Percentiles rank a stretch among this genome's conserved stretches.
Evolutionary conservation across 352 stramenopile genomes (phyloP).

Genomic region (Phytophthora hibernalis): DNA sequence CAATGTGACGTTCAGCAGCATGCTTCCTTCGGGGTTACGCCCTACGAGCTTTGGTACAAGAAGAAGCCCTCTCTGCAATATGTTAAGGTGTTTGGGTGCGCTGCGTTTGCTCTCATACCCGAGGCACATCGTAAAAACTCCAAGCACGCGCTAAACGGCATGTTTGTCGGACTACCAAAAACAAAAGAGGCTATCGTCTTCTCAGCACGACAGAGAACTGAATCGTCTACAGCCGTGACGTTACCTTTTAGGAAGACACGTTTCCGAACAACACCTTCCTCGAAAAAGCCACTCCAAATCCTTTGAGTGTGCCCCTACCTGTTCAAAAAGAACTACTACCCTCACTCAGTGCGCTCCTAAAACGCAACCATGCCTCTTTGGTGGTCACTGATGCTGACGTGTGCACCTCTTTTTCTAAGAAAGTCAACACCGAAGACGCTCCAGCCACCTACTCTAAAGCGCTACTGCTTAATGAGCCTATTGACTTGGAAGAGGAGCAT

Average conservation of each 20-base stretch:
- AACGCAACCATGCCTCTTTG: not conserved
- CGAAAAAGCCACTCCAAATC: not conserved
- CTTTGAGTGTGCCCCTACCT: not conserved
- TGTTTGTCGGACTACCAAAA: constrained; percentile 21
- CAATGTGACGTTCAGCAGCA: not conserved
- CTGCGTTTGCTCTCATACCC: not conserved
- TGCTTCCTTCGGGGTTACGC: not conserved
- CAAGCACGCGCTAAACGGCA: constrained; percentile 1
- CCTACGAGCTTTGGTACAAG: not conserved
- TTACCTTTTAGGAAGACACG: not conserved
- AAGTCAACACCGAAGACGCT: not conserved
- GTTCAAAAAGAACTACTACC: constrained; percentile 5
- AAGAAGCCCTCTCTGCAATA: not conserved
- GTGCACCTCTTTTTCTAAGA: not conserved
- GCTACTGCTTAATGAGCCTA: not conserved
- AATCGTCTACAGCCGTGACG: constrained; percentile 23
- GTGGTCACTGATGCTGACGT: constrained; percentile 2
- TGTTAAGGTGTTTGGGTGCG: not conserved
- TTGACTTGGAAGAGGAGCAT: constrained; percentile 5
- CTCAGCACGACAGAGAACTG: constrained; percentile 15
- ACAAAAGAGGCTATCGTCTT: constrained; percentile 26
- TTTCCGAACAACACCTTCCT: constrained; percentile 12
- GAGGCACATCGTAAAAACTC: constrained; percentile 17
- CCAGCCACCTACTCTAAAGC: too few species aligned
- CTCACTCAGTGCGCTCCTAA: not conserved